phyloP scores from a whole-genome alignment of 2,329 filamentous ascomycete genomes.

The Pyrenochaeta sp. region DNA sequence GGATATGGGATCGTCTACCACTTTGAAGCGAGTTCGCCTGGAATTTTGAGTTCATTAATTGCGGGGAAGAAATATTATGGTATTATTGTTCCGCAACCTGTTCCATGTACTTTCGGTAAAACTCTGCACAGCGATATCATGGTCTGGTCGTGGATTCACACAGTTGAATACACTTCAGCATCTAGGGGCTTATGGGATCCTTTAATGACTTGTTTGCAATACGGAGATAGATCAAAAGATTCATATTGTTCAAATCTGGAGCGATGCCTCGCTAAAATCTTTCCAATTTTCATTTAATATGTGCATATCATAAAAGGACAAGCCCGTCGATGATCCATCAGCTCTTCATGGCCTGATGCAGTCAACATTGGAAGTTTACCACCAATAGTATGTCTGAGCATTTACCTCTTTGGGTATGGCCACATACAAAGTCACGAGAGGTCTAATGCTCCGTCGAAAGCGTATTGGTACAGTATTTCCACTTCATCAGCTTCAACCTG shows the following conservation, averaged over 20 bases:
- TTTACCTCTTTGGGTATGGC: too few species aligned
- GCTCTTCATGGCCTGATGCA: too few species aligned
- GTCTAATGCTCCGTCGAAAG: too few species aligned
- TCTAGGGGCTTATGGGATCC: not conserved
- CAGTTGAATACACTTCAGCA: conserved; percentile 3
- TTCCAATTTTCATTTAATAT: not conserved
- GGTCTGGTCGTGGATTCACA: not conserved
- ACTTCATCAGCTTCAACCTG: not conserved
- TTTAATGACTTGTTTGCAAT: not conserved
- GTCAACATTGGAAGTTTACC: too few species aligned
- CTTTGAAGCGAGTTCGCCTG: not conserved
- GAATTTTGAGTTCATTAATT: not conserved
- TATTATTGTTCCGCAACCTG: not conserved
- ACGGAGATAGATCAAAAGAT: not conserved
- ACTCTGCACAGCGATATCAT: not conserved
- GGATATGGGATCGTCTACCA: not conserved
- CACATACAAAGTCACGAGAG: too few species aligned
- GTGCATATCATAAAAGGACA: too few species aligned
- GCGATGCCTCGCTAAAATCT: not conserved
- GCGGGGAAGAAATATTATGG: not conserved
- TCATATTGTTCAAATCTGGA: too few species aligned
- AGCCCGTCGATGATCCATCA: too few species aligned
- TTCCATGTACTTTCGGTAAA: not conserved
- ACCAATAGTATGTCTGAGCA: too few species aligned
- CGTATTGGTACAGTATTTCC: not conserved